Evolutionary conservation across 306 rosid genomes (phyloP), one percentile per base, ranked within the genome.

Genomic region (Vigna nakashimae): DNA sequence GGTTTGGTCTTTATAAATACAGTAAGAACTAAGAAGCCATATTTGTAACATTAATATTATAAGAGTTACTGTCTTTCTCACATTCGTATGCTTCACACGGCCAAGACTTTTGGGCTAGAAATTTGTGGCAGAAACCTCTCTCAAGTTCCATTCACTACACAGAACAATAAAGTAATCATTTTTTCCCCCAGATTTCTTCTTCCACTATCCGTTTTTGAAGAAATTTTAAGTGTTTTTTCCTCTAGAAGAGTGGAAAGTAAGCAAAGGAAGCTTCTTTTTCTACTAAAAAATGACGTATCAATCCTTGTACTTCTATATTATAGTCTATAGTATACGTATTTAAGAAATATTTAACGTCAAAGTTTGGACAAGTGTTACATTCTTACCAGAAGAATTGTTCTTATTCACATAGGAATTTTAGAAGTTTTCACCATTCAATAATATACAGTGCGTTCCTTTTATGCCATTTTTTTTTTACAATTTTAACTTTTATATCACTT

Each of bases 221-320:
- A 71, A 69, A 43, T 20, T 15, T 15, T 42, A 32, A 9, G 66
- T 15, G 67, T 50, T 67, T 16, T 59, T 14, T 63, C 24, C 64
- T 80, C 86, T 78, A 75, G 87, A 84, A 62, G 82, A 78, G 71
- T 32, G 70, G 9, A 77, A 73, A 78, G 65, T 49, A 72, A 86
- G 48, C 40, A n/a, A 38, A 52, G 16, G 62, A 22, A 36, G 43
- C 18, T 16, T 77, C 0, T 11, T 77, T 68, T 40, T 60, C 62
- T 67, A 5, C 5, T 24, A 48, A 59, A 56, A 56, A 52, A 40
- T 4, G 69, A 20, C 15, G 66, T 12, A 11, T 36, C 42, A 40
- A 77, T 50, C 49, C 49, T 9, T 42, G 0, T 43, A 2, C 49
- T 9, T 11, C 49, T 11, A 9, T 9, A 42, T 42, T 42, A 9